Evolutionary conservation across 1,284 basidiomycete species (phyloP), one percentile per base, ranked within the genome.

Genomic region (Afroboletus lepidellus): DNA sequence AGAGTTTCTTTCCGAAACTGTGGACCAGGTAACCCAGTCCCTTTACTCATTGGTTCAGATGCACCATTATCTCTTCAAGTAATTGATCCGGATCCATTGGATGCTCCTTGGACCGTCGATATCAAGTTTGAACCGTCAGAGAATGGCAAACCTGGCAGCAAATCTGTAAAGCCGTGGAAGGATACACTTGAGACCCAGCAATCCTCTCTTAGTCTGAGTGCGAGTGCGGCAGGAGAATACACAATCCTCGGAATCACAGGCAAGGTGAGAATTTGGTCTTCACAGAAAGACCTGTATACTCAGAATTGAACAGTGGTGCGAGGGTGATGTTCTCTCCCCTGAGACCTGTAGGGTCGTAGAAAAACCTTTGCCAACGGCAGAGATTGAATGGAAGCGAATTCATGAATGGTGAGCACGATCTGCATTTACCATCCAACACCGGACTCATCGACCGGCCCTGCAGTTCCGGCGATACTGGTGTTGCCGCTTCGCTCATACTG

Each of bases 381-480:
- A 93, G 63, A 92, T 97, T 58, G 83, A 88, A 66, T 94, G 94
- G 80, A 88, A 87, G 63, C 87, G 89, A 48, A 90, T 98, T 59
- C 90, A 95, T 61, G 96, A 94, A 74, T 94, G 92, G 92, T 90
- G 61, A 52, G 75, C 64, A 18, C 15, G 32, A 42, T 29, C 32
- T 15, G 23, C n/a, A 37, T 53, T 5, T 50, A 29, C 3, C 11
- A 23, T 33, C 54, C 38, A 43, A 51, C 39, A 56, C 34, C 6
- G 15, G 15, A 29, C 48, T 37, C 23, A 33, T 30, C 55, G 48
- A 50, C 50, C 8, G 30, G 6, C 2, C n/a, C 60, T 60, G 53
- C 55, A 98, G 94, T 67, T 94, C 93, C 32, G 93, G 94, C 13
- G 94, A 98, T 59, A 94, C 92, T 24, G 96, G 96, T 9, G 89